Conservation (phyloP, 805 yeast species). For the Sugiyamaella americana region DNA sequence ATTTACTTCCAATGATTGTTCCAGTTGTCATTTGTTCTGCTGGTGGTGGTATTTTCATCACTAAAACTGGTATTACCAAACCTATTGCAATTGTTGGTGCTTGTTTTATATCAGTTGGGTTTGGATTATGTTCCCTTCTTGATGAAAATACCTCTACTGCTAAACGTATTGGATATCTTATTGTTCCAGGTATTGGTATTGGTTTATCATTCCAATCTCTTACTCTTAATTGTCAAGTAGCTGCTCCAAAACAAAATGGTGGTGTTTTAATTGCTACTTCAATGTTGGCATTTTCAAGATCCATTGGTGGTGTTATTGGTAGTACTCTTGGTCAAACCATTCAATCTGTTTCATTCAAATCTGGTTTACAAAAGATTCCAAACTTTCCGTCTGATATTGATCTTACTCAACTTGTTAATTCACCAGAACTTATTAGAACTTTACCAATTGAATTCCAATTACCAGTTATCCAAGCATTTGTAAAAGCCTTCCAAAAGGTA, state of each 20-base stretch:
- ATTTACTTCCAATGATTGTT: conserved; percentile 40
- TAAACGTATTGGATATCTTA: conserved; percentile 40
- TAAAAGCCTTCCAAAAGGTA: background rate
- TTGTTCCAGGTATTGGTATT: conserved; percentile 41
- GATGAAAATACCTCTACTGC: conserved; percentile 33
- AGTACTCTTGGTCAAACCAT: conserved; percentile 38
- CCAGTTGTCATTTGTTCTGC: conserved; percentile 39
- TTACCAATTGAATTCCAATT: background rate
- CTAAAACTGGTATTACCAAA: conserved; percentile 39
- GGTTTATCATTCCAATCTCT: conserved; percentile 43
- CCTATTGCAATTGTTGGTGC: conserved; percentile 37
- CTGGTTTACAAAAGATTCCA: background rate
- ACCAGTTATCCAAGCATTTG: background rate
- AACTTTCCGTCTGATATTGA: background rate
- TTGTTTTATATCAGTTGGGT: conserved; percentile 38
- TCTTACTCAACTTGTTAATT: background rate
- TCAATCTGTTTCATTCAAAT: conserved; percentile 31
- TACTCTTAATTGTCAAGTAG: conserved; percentile 41
- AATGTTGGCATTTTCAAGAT: conserved; percentile 38
- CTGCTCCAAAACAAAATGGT: conserved; percentile 49
- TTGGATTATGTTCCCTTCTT: conserved; percentile 40
- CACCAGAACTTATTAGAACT: background rate
- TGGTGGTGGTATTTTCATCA: conserved; percentile 40
- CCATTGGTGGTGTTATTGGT: conserved; percentile 42
- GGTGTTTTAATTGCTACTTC: conserved; percentile 44